Percentiles rank a stretch among this genome's conserved stretches.
Evolutionary conservation across 2,329 filamentous ascomycete genomes (phyloP).

Genomic region (Harringtonia aguacate): DNA sequence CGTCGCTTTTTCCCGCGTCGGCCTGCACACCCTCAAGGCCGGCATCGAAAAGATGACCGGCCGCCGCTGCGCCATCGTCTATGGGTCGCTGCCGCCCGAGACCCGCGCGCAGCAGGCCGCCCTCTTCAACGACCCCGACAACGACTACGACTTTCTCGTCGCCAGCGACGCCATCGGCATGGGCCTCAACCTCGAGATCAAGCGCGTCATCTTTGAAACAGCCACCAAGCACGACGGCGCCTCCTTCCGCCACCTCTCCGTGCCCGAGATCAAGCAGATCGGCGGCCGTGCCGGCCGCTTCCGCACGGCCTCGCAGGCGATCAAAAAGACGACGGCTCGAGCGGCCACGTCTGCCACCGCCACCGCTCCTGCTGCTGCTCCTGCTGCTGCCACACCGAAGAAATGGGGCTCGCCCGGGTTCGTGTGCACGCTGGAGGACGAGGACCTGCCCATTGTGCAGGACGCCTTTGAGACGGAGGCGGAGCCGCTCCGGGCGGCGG

Average conservation of each 20-base stretch:
- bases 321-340: conserved; percentile 11
- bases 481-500: conserved; percentile 57
- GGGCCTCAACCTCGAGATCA: conserved; percentile 89
- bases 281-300: conserved; percentile 85
- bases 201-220: conserved; percentile 79
- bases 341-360: neutral
- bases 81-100: conserved; percentile 84
- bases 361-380: neutral
- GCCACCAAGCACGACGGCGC: conserved; percentile 60
- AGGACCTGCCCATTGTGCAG: conserved; percentile 55
- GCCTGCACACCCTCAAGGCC: conserved; percentile 69
- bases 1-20: conserved; percentile 74
- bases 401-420: conserved; percentile 39
- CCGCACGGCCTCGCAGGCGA: conserved; percentile 54
- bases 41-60: conserved; percentile 68
- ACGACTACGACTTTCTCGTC: conserved; percentile 89
- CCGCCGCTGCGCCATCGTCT: conserved; percentile 80
- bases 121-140: conserved; percentile 89
- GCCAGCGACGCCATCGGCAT: conserved; percentile 79
- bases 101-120: conserved; percentile 84
- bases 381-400: neutral
- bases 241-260: conserved; percentile 44
- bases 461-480: conserved; percentile 53
- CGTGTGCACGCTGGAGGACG: conserved; percentile 66
- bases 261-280: conserved; percentile 88